These are phyloP conservation scores for Hymenoscyphus linearis DNA, from an alignment of 2,329 filamentous ascomycete species.

Conservation along the genomic window DNA sequence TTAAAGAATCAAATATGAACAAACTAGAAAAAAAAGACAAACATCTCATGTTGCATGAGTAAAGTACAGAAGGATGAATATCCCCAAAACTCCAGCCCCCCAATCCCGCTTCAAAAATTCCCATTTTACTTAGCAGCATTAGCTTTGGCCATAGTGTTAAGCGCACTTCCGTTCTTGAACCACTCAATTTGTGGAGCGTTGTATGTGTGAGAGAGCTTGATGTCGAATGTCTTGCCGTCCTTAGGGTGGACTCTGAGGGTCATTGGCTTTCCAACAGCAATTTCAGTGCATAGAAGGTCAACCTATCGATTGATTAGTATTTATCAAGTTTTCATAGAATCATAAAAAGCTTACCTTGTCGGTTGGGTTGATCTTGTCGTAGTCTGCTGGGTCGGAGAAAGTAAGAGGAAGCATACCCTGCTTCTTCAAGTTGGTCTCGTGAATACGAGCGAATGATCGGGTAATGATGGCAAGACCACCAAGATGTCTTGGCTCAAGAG, in stretches of 20 bases:
- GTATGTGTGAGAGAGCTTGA: constrained; percentile 91
- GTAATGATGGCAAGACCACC: constrained; percentile 96
- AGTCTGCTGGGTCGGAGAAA: constrained; percentile 90
- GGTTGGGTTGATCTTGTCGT: constrained; percentile 91
- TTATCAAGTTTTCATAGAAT: constrained; percentile 12
- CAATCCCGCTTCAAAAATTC: constrained; percentile 10
- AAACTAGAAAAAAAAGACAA: constrained; percentile 10
- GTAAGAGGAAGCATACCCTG: constrained; percentile 99
- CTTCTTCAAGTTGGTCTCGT: constrained; percentile 99
- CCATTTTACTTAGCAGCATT: constrained; percentile 14
- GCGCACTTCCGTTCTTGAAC: constrained; percentile 96
- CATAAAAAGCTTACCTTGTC: constrained; percentile 56
- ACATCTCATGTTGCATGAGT: constrained; percentile 10
- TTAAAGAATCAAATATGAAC: constrained; percentile 5
- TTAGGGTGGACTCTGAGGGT: constrained; percentile 90
- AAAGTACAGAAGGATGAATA: constrained; percentile 13
- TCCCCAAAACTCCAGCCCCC: constrained; percentile 16
- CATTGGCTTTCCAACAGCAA: constrained; percentile 88
- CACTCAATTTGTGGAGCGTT: constrained; percentile 97
- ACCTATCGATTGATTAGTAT: constrained; percentile 40
- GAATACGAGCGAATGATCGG: constrained; percentile 94
- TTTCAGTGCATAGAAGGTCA: constrained; percentile 81
- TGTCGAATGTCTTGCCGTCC: constrained; percentile 73
- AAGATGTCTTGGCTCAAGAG: constrained; percentile 94
- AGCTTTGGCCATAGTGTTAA: constrained; percentile 96